Evolutionary conservation across 176 grass and related monocot genomes (phyloP), one percentile per base, ranked within the genome.

Genomic region (Paspalum vaginatum): DNA sequence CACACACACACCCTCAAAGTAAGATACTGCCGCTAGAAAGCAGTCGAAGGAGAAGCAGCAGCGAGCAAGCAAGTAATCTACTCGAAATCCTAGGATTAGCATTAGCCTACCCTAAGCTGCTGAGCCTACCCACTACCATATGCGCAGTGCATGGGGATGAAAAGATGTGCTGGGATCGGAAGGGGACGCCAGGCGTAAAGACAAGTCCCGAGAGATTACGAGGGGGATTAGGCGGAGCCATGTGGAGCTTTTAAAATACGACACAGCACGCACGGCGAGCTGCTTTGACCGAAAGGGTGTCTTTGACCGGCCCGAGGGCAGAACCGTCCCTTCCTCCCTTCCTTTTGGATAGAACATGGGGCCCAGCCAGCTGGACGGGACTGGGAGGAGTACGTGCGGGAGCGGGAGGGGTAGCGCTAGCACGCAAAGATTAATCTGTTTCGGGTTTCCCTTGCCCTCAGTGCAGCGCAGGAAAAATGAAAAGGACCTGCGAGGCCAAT

Each of bases 151-250:
- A 8, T 4, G 75, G 68, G 12, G 55, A 50, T 10, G 3, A 22
- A 66, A 83, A 75, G 61, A 53, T 24, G 81, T 39, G 86, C 78
- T 49, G 21, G 15, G 7, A 24, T 17, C 9, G 37, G 8, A 47
- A 48, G 61, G 38, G 5, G 49, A 15, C 42, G 43, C 51, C 27
- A 67, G 67, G 67, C 80, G 50, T 61, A 61, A 74, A 79, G 86
- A 68, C 76, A 50, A 74, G 74, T 58, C 81, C 75, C 86, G 13
- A 85, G 76, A 89, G 87, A 85, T 85, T 62, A 69, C 62, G 58
- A 76, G 81, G 48, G 65, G 13, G 65, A 44, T 79, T 52, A 51
- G 77, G 56, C 37, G n/a, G 3, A 12, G 61, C 86, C 75, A 88
- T 84, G 68, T 66, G 6, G 9, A 15, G 37, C 68, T 27, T 85